phyloP scores from a whole-genome alignment of 306 rosid species.

The Prunus campanulata region DNA sequence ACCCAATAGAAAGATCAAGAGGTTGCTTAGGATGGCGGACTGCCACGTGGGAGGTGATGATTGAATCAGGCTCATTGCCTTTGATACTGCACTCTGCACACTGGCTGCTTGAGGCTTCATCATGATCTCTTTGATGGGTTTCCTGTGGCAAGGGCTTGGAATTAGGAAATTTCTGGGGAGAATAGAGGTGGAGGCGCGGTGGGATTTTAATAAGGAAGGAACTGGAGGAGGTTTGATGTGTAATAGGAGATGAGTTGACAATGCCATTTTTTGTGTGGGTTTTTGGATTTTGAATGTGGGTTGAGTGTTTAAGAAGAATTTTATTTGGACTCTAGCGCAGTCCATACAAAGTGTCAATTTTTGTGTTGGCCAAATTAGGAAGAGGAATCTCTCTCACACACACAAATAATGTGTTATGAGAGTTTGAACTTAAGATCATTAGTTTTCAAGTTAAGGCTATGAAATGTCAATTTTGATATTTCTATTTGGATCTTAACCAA shows the following conservation, averaged over 20 bases:
- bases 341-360: too few species aligned
- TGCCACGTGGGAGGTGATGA: conserved; percentile 86
- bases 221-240: conserved; percentile 24
- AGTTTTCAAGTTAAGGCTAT: too few species aligned
- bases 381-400: too few species aligned
- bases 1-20: conserved; percentile 65
- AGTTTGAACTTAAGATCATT: too few species aligned
- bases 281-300: background rate
- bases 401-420: too few species aligned
- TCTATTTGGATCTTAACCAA: too few species aligned
- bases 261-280: conserved; percentile 8
- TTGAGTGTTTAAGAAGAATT: background rate
- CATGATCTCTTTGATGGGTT: conserved; percentile 26
- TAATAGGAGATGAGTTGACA: conserved; percentile 21
- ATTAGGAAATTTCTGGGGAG: conserved; percentile 10
- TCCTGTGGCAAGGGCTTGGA: conserved; percentile 13
- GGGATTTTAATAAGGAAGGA: conserved; percentile 21
- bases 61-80: conserved; percentile 52
- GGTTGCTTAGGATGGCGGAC: conserved; percentile 65
- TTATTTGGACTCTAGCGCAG: too few species aligned
- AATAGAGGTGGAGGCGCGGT: conserved; percentile 18
- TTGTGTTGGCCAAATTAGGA: too few species aligned
- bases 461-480: too few species aligned
- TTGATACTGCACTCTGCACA: conserved; percentile 45
- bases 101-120: conserved; percentile 32